phyloP scores from a whole-genome alignment of 78 protist species.

The Cavenderia fasciculata region DNA sequence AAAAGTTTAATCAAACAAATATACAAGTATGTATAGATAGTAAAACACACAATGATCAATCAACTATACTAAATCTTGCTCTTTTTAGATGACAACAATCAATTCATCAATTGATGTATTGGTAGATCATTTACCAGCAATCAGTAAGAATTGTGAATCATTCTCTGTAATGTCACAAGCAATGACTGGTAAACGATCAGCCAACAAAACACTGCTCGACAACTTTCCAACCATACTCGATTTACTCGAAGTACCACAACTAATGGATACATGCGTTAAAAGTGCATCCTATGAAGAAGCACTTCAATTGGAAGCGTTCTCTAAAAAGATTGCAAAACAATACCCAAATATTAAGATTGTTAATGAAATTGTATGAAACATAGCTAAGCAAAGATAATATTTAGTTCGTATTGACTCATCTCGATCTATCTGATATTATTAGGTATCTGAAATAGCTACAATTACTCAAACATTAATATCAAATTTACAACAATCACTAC shows the following conservation, averaged over 20 bases:
- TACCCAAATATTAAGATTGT: conserved; percentile 25
- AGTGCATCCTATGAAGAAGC: conserved; percentile 52
- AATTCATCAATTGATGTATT: conserved; percentile 23
- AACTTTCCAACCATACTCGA: conserved; percentile 48
- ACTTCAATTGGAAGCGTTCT: conserved; percentile 59
- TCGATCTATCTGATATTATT: too few species aligned
- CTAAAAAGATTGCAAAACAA: conserved; percentile 60
- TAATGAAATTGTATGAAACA: conserved; percentile 19
- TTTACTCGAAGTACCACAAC: conserved; percentile 65
- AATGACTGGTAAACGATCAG: conserved; percentile 13
- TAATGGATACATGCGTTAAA: conserved; percentile 69
- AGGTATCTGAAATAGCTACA: conserved; percentile 20
- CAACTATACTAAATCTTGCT: not conserved
- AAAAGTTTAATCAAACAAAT: conserved; percentile 33
- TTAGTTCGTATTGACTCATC: too few species aligned
- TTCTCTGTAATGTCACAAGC: conserved; percentile 35
- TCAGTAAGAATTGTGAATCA: conserved; percentile 35
- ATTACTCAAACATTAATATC: conserved; percentile 25
- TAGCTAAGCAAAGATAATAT: too few species aligned
- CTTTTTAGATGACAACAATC: conserved; percentile 11
- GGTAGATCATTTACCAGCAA: conserved; percentile 29
- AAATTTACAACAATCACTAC: conserved; percentile 24
- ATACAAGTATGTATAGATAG: conserved; percentile 2
- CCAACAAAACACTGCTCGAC: conserved; percentile 42
- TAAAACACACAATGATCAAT: not conserved